Evolutionary conservation across 306 rosid species (phyloP).

Genomic region (Vicia villosa): DNA sequence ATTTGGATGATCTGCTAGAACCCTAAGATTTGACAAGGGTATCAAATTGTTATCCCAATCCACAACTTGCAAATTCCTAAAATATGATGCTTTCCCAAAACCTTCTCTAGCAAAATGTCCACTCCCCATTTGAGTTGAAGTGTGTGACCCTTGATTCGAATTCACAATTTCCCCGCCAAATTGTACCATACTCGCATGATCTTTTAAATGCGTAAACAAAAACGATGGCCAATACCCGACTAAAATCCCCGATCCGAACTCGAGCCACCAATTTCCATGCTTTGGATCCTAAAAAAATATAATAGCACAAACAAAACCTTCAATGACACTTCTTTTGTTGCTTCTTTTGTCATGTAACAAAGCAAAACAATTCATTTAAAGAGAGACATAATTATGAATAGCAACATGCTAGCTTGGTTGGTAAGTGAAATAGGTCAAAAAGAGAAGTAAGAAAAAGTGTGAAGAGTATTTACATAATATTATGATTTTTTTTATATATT

Average conservation of each 20-base stretch:
- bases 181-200: constrained; percentile 91
- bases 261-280: constrained; percentile 98
- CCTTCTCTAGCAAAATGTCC: constrained; percentile 90
- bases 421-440: constrained; percentile 46
- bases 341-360: constrained; percentile 1
- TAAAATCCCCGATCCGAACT: constrained; percentile 71
- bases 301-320: constrained; percentile 11
- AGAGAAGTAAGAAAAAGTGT: constrained; percentile 37
- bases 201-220: constrained; percentile 71
- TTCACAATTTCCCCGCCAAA: constrained; percentile 94
- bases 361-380: constrained; percentile 25
- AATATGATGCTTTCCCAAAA: constrained; percentile 87
- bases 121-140: constrained; percentile 92
- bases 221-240: constrained; percentile 97
- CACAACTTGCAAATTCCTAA: constrained; percentile 80
- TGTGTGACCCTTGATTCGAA: constrained; percentile 68
- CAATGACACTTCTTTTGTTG: constrained; percentile 29
- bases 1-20: constrained; percentile 91
- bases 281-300: constrained; percentile 69
- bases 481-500: constrained; percentile 14
- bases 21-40: constrained; percentile 73
- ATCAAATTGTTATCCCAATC: constrained; percentile 89
- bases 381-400: constrained; percentile 54
- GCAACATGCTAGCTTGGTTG: constrained; percentile 43
- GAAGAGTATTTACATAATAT: constrained; percentile 23